Percentiles rank a stretch among this genome's conserved stretches.
These are phyloP conservation scores for Neurospora crassa DNA, from an alignment of 2,329 filamentous ascomycete species.

Conservation along the genomic window DNA sequence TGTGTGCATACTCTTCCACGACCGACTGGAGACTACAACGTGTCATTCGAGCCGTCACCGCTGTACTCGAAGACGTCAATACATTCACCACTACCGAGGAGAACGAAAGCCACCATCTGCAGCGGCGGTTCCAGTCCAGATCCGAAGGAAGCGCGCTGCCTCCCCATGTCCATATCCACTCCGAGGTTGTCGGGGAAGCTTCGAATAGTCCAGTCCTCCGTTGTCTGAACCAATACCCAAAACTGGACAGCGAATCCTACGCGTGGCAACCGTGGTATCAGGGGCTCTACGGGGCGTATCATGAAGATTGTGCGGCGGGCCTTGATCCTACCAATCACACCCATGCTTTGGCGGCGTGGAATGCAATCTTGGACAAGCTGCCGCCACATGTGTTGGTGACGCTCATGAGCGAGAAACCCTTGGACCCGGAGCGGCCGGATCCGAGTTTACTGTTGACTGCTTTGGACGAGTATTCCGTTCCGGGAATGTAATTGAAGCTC, in stretches of 20 bases:
- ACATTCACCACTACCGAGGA: not conserved
- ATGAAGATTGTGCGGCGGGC: not conserved
- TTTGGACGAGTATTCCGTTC: not conserved
- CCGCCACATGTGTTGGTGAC: not conserved
- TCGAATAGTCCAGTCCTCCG: not conserved
- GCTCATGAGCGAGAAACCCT: not conserved
- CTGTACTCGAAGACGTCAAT: not conserved
- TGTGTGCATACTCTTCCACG: not conserved
- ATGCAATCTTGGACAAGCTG: not conserved
- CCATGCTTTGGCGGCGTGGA: not conserved
- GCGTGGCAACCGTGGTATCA: not conserved
- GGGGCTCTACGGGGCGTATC: not conserved
- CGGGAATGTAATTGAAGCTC: not conserved
- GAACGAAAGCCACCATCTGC: not conserved
- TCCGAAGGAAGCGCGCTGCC: not conserved
- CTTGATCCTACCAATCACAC: not conserved
- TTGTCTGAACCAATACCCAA: not conserved
- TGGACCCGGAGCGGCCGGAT: not conserved
- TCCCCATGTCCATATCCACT: not conserved
- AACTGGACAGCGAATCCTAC: not conserved
- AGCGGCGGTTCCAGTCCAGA: not conserved
- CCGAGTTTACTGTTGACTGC: not conserved
- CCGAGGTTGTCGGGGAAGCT: not conserved
- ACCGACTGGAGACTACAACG: not conserved
- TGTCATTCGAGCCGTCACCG: not conserved